Base-by-base conservation (phyloP, 129 eudicot species). In the Pittosporum tobira region DNA sequence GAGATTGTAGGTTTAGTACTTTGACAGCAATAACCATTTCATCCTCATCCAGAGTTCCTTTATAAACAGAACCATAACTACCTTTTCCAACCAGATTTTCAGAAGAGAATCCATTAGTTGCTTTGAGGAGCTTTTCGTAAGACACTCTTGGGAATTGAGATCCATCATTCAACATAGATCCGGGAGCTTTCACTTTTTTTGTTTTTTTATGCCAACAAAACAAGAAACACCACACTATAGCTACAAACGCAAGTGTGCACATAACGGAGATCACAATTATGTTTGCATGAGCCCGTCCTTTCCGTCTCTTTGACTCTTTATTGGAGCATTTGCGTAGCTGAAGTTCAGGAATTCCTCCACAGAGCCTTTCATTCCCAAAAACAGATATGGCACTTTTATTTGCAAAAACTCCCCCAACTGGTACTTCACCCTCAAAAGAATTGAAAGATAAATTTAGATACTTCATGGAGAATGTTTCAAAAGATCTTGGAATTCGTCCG, bases 1-100 rank as follows among this genome's bases (percentile, higher is more conserved):
- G 61, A 0, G 21, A 25, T 30, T n/a, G 19, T 26, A 64, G 77
- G 31, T 65, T 48, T 3, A 72, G 61, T 1, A 72, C 77, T 19
- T 72, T 72, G 14, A 72, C 66, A 5, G 71, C 77, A 1, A 64
- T 53, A 1, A 8, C 8, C 5, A 20, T 28, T 13, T 58, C 51
- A 14, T 20, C 51, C 9, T 44, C 46, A 1, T 65, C 77, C 71
- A n/a, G n/a, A n/a, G n/a, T n/a, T n/a, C n/a, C n/a, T n/a, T n/a
- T n/a, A n/a, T n/a, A n/a, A n/a, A n/a, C n/a, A n/a, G n/a, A n/a
- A n/a, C n/a, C n/a, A n/a, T n/a, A n/a, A n/a, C n/a, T n/a, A n/a
- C n/a, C n/a, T 2, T 25, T 16, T 1, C 71, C 77, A n/a, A 64
- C 12, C n/a, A 72, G n/a, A 30, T 65, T 72, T 6, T 6, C 52